These are phyloP conservation scores for Penicillium polonicum DNA, from an alignment of 2,329 filamentous ascomycete species.

Conservation along the genomic window DNA sequence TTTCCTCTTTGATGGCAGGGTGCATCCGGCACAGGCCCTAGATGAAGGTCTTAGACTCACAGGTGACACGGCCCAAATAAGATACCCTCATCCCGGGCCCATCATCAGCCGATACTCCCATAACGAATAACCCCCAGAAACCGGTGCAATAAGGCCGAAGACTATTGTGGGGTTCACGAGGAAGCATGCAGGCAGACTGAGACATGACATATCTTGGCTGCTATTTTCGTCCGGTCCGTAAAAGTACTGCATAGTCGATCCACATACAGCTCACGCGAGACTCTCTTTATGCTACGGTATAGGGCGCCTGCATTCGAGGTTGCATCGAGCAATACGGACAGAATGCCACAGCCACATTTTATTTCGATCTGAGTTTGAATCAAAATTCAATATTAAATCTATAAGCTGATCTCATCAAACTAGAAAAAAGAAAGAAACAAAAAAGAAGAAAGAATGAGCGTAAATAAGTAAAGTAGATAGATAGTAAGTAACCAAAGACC, in stretches of 20 bases:
- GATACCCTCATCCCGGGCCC: neutral
- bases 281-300: neutral
- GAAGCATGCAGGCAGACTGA: slow-evolving; percentile 14
- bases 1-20: slow-evolving; percentile 6
- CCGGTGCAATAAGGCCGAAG: slow-evolving; percentile 7
- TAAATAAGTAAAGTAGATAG: no score
- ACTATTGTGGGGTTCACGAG: slow-evolving; percentile 4
- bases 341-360: neutral
- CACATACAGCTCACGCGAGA: slow-evolving; percentile 6
- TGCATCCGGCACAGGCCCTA: slow-evolving; percentile 17
- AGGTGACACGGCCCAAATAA: slow-evolving; percentile 5
- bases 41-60: slow-evolving; percentile 22
- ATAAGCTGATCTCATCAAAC: neutral
- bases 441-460: neutral
- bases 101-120: neutral
- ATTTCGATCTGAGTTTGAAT: neutral
- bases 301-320: slow-evolving; percentile 13
- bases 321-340: slow-evolving; percentile 10
- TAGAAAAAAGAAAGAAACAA: neutral
- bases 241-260: slow-evolving; percentile 1
- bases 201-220: slow-evolving; percentile 15
- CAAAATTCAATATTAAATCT: neutral
- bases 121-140: neutral
- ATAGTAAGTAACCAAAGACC: no score
- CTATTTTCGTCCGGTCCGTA: slow-evolving; percentile 1